Evolutionary conservation across 352 stramenopile species (phyloP).

Genomic region (Thalassiosira livingstoniorum): DNA sequence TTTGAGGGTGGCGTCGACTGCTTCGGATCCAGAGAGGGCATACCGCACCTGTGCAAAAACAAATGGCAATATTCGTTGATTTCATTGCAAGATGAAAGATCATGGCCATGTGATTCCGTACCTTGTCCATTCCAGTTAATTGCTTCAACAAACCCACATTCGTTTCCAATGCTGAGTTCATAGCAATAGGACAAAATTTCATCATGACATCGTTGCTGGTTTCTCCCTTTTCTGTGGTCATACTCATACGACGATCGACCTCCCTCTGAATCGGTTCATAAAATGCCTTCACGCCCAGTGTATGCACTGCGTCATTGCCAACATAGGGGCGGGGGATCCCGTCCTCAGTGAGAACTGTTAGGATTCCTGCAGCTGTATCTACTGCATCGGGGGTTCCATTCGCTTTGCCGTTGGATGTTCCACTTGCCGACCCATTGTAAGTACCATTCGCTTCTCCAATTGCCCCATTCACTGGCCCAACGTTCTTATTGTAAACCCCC

Average conservation of each 20-base stretch:
- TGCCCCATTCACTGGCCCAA: too few relatives aligned
- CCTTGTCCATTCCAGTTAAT: conserved; percentile 61
- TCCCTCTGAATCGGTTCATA: conserved; percentile 61
- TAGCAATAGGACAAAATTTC: conserved; percentile 54
- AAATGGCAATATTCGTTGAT: too few relatives aligned
- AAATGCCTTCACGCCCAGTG: conserved; percentile 41
- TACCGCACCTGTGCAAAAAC: conserved; percentile 44
- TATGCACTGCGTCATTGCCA: conserved; percentile 64
- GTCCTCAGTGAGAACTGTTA: conserved; percentile 37
- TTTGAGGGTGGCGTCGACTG: conserved; percentile 62
- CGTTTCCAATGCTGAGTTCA: conserved; percentile 59
- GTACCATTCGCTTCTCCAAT: too few relatives aligned
- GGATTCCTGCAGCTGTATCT: conserved; percentile 21
- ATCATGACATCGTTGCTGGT: conserved; percentile 24
- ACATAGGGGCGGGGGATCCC: conserved; percentile 31
- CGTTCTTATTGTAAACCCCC: conserved; percentile 20
- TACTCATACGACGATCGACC: conserved; percentile 48
- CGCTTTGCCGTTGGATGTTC: not conserved
- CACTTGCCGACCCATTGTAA: too few relatives aligned
- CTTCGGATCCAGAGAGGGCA: conserved; percentile 56
- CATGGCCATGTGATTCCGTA: too few relatives aligned
- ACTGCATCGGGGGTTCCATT: not conserved
- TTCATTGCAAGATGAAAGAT: too few relatives aligned
- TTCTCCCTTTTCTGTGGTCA: conserved; percentile 18
- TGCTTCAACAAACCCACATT: conserved; percentile 53